Evolutionary conservation across 2,329 filamentous ascomycete genomes (phyloP).

Genomic region (Penicillium sp.): DNA sequence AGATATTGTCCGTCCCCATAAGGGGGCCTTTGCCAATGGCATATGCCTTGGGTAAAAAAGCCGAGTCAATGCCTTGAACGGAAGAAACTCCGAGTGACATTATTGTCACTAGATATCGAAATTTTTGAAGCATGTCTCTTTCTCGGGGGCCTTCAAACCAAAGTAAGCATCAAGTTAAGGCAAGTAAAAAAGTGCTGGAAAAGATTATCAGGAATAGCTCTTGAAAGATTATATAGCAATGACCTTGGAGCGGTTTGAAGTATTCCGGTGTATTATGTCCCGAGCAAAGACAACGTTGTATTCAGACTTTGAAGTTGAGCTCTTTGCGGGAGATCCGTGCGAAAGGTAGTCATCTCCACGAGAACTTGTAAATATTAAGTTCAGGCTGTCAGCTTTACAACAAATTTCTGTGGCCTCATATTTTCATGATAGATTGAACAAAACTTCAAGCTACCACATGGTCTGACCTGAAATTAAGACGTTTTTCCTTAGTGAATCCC

Average conservation of each 20-base stretch:
- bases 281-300: background rate
- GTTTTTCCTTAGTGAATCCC: no score
- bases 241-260: no score
- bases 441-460: no score
- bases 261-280: background rate
- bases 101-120: background rate
- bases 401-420: no score
- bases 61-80: background rate
- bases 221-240: background rate
- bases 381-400: no score
- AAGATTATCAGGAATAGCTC: background rate
- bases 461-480: no score
- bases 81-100: background rate
- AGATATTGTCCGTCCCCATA: background rate
- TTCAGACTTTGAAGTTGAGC: background rate
- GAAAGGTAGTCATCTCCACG: background rate
- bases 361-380: background rate
- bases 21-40: background rate
- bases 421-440: no score
- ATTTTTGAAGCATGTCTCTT: background rate
- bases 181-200: background rate
- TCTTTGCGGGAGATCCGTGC: background rate
- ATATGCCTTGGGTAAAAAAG: background rate
- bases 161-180: background rate
- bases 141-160: background rate